Evolutionary conservation across 1,284 basidiomycete genomes (phyloP), one percentile per base, ranked within the genome.

Genomic region (Trichosporon ovoides): DNA sequence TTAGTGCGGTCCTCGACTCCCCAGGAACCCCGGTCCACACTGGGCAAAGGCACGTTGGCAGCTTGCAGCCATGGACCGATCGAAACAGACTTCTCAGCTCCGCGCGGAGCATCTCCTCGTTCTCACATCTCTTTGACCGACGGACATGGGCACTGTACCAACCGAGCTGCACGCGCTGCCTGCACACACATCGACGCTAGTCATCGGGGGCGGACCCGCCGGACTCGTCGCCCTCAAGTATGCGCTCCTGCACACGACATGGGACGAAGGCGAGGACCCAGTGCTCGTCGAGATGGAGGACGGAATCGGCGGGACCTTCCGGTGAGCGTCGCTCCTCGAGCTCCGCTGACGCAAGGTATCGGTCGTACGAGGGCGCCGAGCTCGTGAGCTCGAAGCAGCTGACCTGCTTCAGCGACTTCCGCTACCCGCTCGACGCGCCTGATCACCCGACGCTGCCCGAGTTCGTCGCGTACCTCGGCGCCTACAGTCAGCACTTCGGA

Each of bases 381-480:
- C 59, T 72, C 59, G 69, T 70, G 52, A 67, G 63, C 49, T 65
- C 64, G 40, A 74, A 73, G 59, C 85, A 86, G 68, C 76, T 86
- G 49, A 86, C 85, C 1, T 80, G 80, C 57, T 87, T 85, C 72
- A 83, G 82, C 37, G 85, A 87, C 71, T 86, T 84, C 68, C 81
- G 84, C 49, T 74, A 72, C 54, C 71, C 70, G 2, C 69, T 82
- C 24, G 71, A 78, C 10, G 80, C 83, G 59, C 75, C 80, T 1
- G 85, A 86, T 69, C 84, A 87, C 66, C 77, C 85, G 22, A 82
- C 82, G 0, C 68, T 86, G n/a, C 67, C 68, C 16, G 70, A 83
- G 70, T 87, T 84, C 67, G 82, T 84, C 37, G 67, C 78, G n/a
- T 86, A 87, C 69, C 79, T 87, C 24, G 69, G 80, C 37, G 76